These are phyloP conservation scores for Skeletonema costatum DNA, from an alignment of 108 stramenopile species.

Conservation along the genomic window DNA sequence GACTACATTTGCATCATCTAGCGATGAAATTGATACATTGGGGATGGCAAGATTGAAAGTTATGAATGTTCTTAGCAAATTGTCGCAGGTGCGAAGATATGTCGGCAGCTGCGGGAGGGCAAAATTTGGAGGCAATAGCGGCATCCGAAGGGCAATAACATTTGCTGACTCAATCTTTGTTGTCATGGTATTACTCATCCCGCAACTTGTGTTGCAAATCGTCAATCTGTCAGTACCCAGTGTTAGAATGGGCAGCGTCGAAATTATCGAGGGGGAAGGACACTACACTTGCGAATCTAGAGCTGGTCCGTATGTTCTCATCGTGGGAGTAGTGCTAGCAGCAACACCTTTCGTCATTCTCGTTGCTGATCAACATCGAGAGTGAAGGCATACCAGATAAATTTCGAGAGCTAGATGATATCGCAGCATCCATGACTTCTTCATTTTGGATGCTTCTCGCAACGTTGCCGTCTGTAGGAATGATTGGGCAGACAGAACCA, in stretches of 20 bases:
- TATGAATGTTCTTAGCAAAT: neutral
- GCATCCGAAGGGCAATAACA: neutral
- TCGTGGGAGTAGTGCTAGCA: slow-evolving; percentile 1
- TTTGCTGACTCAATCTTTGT: neutral
- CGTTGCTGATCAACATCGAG: neutral
- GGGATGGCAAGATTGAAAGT: neutral
- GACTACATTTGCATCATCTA: neutral
- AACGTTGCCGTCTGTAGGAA: slow-evolving; percentile 5
- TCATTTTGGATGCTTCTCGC: neutral
- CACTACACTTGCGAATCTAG: neutral
- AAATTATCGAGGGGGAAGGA: neutral
- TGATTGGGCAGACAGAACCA: neutral
- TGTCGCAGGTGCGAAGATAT: neutral
- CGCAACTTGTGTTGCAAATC: neutral
- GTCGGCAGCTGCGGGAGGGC: neutral
- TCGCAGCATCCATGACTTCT: neutral
- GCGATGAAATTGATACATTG: neutral
- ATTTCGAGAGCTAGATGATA: neutral
- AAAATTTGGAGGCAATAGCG: neutral
- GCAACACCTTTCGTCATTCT: neutral
- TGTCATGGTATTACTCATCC: neutral
- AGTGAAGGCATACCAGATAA: neutral
- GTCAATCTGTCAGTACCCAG: neutral
- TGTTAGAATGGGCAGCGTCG: neutral
- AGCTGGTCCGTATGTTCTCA: neutral